phyloP scores from a whole-genome alignment of 257 asterid genomes.

The Striga asiatica region DNA sequence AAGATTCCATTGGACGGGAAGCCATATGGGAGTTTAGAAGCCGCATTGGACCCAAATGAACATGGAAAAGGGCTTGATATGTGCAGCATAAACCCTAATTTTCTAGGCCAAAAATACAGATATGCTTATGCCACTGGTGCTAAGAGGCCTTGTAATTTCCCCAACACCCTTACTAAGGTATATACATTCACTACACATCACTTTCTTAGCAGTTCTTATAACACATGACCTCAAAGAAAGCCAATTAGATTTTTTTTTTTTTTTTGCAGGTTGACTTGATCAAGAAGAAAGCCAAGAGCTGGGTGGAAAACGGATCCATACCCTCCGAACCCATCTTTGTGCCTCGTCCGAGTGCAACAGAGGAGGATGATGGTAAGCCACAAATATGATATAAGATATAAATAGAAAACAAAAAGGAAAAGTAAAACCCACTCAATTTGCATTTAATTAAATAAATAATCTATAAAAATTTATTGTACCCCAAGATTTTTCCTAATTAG shows the following conservation, averaged over 20 bases:
- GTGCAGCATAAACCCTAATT: slow-evolving; percentile 81
- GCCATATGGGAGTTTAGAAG: slow-evolving; percentile 59
- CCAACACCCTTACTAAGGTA: slow-evolving; percentile 94
- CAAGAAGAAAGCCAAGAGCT: slow-evolving; percentile 75
- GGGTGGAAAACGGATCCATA: slow-evolving; percentile 69
- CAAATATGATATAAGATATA: too few relatives aligned
- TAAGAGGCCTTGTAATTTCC: slow-evolving; percentile 86
- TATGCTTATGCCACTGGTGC: slow-evolving; percentile 97
- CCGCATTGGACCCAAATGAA: slow-evolving; percentile 81
- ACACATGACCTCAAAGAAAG: neutral
- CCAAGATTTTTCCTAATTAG: neutral
- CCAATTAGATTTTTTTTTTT: neutral
- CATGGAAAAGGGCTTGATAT: slow-evolving; percentile 93
- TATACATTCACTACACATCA: neutral
- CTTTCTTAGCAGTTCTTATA: neutral
- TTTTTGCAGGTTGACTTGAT: slow-evolving; percentile 31
- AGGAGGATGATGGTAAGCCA: slow-evolving; percentile 84
- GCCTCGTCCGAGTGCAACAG: slow-evolving; percentile 68
- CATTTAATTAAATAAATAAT: too few relatives aligned
- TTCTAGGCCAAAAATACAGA: slow-evolving; percentile 68
- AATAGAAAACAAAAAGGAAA: neutral
- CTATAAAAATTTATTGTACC: too few relatives aligned
- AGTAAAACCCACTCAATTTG: too few relatives aligned
- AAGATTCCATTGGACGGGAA: slow-evolving; percentile 78
- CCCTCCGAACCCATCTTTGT: slow-evolving; percentile 95